Conservation (phyloP, 179 eudicot genomes). For the Pouteria campechiana region DNA sequence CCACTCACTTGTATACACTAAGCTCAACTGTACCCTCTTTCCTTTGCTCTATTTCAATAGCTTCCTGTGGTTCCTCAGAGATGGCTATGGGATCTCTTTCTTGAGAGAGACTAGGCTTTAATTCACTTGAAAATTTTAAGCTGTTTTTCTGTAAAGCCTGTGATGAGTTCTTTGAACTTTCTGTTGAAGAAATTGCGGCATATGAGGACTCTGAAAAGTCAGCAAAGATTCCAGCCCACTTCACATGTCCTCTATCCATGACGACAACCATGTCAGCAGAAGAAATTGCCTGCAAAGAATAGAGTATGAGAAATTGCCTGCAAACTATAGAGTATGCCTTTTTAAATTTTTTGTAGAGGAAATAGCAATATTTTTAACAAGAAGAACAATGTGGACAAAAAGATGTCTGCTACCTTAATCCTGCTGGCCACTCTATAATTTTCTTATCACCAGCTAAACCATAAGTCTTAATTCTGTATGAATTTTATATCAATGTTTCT, state of each 20-base stretch:
- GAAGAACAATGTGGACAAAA: too few species aligned
- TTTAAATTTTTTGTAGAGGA: too few species aligned
- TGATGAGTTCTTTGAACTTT: slow-evolving; percentile 20
- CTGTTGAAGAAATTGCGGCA: slow-evolving; percentile 23
- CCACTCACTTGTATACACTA: slow-evolving; percentile 56
- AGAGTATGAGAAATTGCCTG: not conserved
- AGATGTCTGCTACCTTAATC: too few species aligned
- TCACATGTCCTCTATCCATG: slow-evolving; percentile 72
- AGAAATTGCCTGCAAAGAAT: slow-evolving; percentile 59
- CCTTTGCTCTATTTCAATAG: slow-evolving; percentile 50
- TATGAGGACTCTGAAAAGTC: slow-evolving; percentile 35
- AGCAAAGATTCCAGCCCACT: slow-evolving; percentile 62
- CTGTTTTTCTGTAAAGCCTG: slow-evolving; percentile 16
- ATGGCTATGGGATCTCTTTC: slow-evolving; percentile 24
- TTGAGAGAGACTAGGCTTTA: slow-evolving; percentile 5
- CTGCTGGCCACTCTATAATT: too few species aligned
- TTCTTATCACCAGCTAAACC: too few species aligned
- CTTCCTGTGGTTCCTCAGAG: slow-evolving; percentile 30
- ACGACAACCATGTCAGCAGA: slow-evolving; percentile 71
- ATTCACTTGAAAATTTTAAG: slow-evolving; percentile 12
- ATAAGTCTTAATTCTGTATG: too few species aligned
- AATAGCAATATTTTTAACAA: too few species aligned
- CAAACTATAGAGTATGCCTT: not conserved
- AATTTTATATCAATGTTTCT: too few species aligned
- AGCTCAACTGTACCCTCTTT: slow-evolving; percentile 90